A percentile compares a stretch with the other conserved stretches of the same genome.
Evolutionary conservation across 257 asterid species (phyloP).

Genomic region (Penstemon davidsonii): DNA sequence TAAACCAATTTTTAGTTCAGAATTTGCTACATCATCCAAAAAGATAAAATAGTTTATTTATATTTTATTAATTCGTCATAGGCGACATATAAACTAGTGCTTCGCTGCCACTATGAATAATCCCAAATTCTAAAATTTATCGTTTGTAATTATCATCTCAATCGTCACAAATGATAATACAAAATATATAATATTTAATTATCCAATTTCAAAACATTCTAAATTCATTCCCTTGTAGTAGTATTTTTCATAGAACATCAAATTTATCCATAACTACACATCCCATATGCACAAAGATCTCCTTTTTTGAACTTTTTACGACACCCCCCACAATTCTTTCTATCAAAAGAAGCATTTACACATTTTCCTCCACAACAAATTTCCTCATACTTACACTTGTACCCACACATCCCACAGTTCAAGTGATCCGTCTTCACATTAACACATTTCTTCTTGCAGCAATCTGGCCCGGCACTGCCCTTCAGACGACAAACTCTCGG

Average conservation of each 20-base stretch:
- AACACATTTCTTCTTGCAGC: slow-evolving; percentile 43
- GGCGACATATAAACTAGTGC: no score
- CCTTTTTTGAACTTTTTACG: slow-evolving; percentile 31
- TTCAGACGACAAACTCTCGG: slow-evolving; percentile 36
- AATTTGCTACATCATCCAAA: no score
- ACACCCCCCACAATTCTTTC: slow-evolving; percentile 41
- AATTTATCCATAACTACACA: slow-evolving; percentile 30
- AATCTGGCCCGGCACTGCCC: slow-evolving; percentile 37
- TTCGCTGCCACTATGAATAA: no score
- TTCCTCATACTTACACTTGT: slow-evolving; percentile 32
- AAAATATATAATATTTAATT: not conserved
- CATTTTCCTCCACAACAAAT: slow-evolving; percentile 36
- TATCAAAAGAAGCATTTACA: slow-evolving; percentile 29
- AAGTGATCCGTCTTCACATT: slow-evolving; percentile 32
- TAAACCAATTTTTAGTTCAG: no score
- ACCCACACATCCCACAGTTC: slow-evolving; percentile 38
- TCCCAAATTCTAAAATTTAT: no score
- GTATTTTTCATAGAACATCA: no score
- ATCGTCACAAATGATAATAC: no score
- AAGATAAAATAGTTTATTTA: no score
- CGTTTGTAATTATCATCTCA: no score
- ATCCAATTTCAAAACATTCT: no score
- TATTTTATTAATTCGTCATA: no score
- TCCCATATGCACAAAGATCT: slow-evolving; percentile 19
- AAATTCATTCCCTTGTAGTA: no score